Conservation (phyloP, 441 rosid species). For the Adansonia gregorii region DNA sequence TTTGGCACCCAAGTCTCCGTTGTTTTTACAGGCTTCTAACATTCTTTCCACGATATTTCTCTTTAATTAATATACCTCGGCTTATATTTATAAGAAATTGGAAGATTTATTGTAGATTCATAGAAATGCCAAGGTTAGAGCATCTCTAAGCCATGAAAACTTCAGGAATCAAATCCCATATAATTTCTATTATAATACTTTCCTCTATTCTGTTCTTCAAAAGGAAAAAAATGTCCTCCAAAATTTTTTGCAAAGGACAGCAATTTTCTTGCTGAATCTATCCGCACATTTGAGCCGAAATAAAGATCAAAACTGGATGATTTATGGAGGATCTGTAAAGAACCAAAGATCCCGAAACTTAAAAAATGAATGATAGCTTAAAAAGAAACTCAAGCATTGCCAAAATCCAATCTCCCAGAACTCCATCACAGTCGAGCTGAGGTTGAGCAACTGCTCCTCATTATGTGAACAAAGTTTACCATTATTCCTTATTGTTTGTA, state of each 20-base stretch:
- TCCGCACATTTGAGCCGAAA: constrained; percentile 20
- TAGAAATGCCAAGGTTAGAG: too few species aligned
- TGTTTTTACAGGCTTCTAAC: background rate
- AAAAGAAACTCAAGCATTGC: constrained; percentile 44
- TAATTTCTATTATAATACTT: background rate
- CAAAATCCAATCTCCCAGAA: background rate
- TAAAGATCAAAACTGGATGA: constrained; percentile 14
- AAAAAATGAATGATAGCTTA: background rate
- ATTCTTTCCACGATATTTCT: too few species aligned
- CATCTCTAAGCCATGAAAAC: background rate
- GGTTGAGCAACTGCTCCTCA: constrained; percentile 64
- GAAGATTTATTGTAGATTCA: too few species aligned
- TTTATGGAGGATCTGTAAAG: background rate
- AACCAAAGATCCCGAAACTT: background rate
- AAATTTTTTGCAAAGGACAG: background rate
- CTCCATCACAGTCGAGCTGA: too few species aligned
- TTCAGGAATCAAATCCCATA: background rate
- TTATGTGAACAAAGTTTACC: constrained; percentile 68
- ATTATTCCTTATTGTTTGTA: constrained; percentile 64
- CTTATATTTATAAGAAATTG: too few species aligned
- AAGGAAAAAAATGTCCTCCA: background rate
- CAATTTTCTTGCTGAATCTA: constrained; percentile 12
- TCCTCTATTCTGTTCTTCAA: background rate
- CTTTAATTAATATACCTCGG: too few species aligned
- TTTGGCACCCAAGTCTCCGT: too few species aligned